These are phyloP conservation scores for Pyrrhoderma noxium DNA, from an alignment of 1,284 basidiomycete genomes.

Conservation along the genomic window DNA sequence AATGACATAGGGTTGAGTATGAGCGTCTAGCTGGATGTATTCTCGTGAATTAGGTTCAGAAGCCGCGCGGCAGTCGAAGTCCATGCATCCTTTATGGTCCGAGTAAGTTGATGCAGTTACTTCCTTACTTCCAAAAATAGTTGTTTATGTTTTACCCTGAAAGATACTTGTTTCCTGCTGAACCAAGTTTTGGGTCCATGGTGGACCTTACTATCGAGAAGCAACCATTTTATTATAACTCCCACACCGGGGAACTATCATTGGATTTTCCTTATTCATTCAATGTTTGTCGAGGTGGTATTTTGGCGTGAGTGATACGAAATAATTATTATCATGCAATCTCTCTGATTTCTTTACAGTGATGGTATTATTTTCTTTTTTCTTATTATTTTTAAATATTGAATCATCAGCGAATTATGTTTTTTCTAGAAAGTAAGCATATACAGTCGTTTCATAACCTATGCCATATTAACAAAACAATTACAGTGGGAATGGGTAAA, in stretches of 20 bases:
- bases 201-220: constrained; percentile 71
- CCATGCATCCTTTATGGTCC: constrained; percentile 94
- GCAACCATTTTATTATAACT: constrained; percentile 77
- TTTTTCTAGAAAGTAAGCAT: constrained; percentile 24
- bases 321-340: not conserved
- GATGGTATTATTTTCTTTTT: constrained; percentile 38
- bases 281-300: constrained; percentile 76
- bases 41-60: constrained; percentile 73
- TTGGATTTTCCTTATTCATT: constrained; percentile 82
- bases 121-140: too few species aligned
- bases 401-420: too few species aligned
- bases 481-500: constrained; percentile 88
- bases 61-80: constrained; percentile 61
- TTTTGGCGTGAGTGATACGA: constrained; percentile 49
- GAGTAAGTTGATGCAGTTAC: constrained; percentile 50
- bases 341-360: constrained; percentile 28
- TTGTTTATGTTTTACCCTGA: too few species aligned
- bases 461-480: constrained; percentile 4
- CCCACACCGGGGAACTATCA: constrained; percentile 92
- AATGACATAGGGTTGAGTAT: constrained; percentile 4
- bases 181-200: constrained; percentile 39
- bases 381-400: not conserved
- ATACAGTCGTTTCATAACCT: not conserved
- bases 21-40: constrained; percentile 78
- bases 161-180: constrained; percentile 64